These are phyloP conservation scores for Wickerhamomyces tratensis DNA, from an alignment of 805 yeast genomes.

Conservation along the genomic window DNA sequence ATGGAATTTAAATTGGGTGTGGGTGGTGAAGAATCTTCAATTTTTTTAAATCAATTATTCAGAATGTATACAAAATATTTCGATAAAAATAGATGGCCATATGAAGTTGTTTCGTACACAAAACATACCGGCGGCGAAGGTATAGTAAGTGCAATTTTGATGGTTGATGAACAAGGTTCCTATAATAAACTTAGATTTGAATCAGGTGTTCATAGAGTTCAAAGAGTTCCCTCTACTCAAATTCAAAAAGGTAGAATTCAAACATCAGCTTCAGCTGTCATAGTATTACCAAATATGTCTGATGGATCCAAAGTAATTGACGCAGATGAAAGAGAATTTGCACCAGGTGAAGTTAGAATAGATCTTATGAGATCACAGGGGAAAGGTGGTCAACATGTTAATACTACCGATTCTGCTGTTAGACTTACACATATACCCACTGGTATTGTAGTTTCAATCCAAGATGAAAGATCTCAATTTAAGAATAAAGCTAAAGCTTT, in stretches of 20 bases:
- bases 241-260: slow-evolving; percentile 81
- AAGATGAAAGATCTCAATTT: slow-evolving; percentile 93
- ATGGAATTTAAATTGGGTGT: slow-evolving; percentile 90
- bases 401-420: slow-evolving; percentile 95
- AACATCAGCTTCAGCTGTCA: slow-evolving; percentile 93
- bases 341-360: slow-evolving; percentile 79
- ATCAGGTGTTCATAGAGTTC: slow-evolving; percentile 95
- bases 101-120: slow-evolving; percentile 45
- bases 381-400: slow-evolving; percentile 97
- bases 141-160: slow-evolving; percentile 63
- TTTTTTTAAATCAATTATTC: slow-evolving; percentile 73
- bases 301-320: slow-evolving; percentile 37
- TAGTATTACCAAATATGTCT: slow-evolving; percentile 77
- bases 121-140: slow-evolving; percentile 57
- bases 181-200: slow-evolving; percentile 70
- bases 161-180: slow-evolving; percentile 68
- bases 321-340: slow-evolving; percentile 59
- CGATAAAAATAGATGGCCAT: slow-evolving; percentile 55
- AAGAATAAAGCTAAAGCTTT: slow-evolving; percentile 90
- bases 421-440: slow-evolving; percentile 87
- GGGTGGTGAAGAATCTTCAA: slow-evolving; percentile 90
- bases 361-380: slow-evolving; percentile 98
- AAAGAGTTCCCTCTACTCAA: slow-evolving; percentile 89
- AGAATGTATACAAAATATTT: slow-evolving; percentile 77
- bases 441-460: slow-evolving; percentile 82